Conservation (phyloP, 1,284 basidiomycete species). For the Heterobasidion occidentale region DNA sequence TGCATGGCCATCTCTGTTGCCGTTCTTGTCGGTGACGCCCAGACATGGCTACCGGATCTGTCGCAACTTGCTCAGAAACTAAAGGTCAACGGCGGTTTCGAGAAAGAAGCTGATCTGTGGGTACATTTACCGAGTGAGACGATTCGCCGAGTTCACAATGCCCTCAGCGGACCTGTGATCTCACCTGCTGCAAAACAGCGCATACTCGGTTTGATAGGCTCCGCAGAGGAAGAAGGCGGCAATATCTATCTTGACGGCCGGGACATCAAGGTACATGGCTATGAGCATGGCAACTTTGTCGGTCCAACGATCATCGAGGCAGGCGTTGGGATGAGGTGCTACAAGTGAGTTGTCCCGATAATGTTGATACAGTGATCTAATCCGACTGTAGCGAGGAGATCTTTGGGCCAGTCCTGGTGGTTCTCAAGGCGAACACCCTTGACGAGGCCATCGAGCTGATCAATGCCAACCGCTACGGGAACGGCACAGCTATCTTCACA, state of each 20-base stretch:
- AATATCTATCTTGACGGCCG: slow-evolving; percentile 87
- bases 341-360: slow-evolving; percentile 49
- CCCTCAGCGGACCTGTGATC: slow-evolving; percentile 75
- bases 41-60: slow-evolving; percentile 82
- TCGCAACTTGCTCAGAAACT: slow-evolving; percentile 78
- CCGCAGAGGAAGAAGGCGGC: slow-evolving; percentile 82
- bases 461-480: slow-evolving; percentile 87
- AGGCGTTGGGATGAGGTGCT: slow-evolving; percentile 78
- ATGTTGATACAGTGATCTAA: neutral
- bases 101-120: slow-evolving; percentile 79
- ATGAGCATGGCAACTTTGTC: slow-evolving; percentile 91
- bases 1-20: slow-evolving; percentile 94
- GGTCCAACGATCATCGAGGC: slow-evolving; percentile 90
- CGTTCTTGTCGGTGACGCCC: slow-evolving; percentile 80
- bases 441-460: slow-evolving; percentile 90
- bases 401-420: slow-evolving; percentile 86
- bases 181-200: slow-evolving; percentile 81
- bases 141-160: too few species aligned
- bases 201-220: slow-evolving; percentile 73
- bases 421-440: slow-evolving; percentile 78
- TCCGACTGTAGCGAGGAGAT: slow-evolving; percentile 73
- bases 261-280: slow-evolving; percentile 58
- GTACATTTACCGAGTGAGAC: slow-evolving; percentile 19
- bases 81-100: slow-evolving; percentile 88
- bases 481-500: slow-evolving; percentile 96